Evolutionary conservation across 139 green algal species (phyloP).

Genomic region (Chlamydomonas urium): DNA sequence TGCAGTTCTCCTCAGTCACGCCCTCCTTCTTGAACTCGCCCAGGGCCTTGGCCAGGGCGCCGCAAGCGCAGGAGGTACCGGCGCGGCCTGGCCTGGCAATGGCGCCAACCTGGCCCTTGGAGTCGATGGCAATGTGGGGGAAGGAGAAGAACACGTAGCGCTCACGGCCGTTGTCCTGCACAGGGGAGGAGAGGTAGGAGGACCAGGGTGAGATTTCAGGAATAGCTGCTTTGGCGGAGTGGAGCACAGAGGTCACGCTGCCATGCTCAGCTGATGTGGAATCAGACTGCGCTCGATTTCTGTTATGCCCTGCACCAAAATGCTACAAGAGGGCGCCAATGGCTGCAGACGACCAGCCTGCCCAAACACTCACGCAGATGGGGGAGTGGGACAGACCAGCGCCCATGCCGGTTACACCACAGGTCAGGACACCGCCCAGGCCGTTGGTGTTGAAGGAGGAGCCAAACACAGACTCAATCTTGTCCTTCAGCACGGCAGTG

Average conservation of each 20-base stretch:
- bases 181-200: too few species aligned
- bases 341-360: too few species aligned
- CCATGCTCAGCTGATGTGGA: too few species aligned
- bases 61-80: slow-evolving; percentile 29
- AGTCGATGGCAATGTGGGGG: slow-evolving; percentile 85
- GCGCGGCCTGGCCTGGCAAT: slow-evolving; percentile 52
- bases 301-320: too few species aligned
- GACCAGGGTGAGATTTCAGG: too few species aligned
- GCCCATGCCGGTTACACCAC: slow-evolving; percentile 70
- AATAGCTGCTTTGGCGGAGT: too few species aligned
- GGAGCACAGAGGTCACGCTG: too few species aligned
- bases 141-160: slow-evolving; percentile 74
- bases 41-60: slow-evolving; percentile 29
- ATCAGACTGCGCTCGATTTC: too few species aligned
- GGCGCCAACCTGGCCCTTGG: slow-evolving; percentile 55
- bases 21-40: slow-evolving; percentile 43
- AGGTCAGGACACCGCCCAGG: slow-evolving; percentile 80
- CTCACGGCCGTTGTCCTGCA: slow-evolving; percentile 15
- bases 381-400: slow-evolving; percentile 56
- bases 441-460: slow-evolving; percentile 74
- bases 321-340: too few species aligned
- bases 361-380: slow-evolving; percentile 18
- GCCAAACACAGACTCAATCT: slow-evolving; percentile 77
- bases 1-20: slow-evolving; percentile 39
- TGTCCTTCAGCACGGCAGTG: slow-evolving; percentile 63